These are phyloP conservation scores for Rhododendron ferrugineum DNA, from an alignment of 148 eudicot genomes.

Conservation along the genomic window DNA sequence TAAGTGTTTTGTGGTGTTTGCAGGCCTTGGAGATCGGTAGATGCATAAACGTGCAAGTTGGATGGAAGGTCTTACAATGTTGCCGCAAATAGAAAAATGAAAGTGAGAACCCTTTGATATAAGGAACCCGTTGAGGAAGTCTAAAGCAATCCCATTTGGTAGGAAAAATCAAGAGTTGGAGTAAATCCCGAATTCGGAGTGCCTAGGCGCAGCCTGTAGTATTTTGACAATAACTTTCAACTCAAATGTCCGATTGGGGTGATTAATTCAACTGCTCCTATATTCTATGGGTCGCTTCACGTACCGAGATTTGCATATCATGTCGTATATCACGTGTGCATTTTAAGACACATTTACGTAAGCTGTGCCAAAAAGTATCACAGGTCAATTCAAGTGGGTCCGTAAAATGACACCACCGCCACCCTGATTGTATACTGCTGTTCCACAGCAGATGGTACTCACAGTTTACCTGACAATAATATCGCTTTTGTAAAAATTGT, in stretches of 20 bases:
- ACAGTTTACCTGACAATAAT: neutral
- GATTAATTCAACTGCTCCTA: neutral
- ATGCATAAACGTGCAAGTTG: too few relatives aligned
- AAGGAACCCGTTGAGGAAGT: too few relatives aligned
- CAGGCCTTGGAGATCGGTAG: too few relatives aligned
- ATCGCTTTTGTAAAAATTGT: neutral
- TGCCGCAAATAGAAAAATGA: neutral
- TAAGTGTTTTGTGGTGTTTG: too few relatives aligned
- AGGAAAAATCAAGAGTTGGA: too few relatives aligned
- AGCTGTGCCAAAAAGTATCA: neutral
- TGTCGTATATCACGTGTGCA: neutral
- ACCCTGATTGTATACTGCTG: neutral
- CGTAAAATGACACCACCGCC: conserved; percentile 6
- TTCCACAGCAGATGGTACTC: neutral
- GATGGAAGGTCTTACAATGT: too few relatives aligned
- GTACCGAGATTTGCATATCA: neutral
- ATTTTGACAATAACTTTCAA: too few relatives aligned
- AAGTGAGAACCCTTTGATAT: neutral
- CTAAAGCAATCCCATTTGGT: too few relatives aligned
- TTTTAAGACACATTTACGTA: neutral
- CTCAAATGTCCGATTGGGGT: too few relatives aligned
- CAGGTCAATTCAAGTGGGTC: neutral
- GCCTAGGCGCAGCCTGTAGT: too few relatives aligned
- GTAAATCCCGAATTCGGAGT: too few relatives aligned
- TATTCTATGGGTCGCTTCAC: neutral